A percentile compares a stretch with the other conserved stretches of the same genome.
These are phyloP conservation scores for Dimargaris verticillata DNA, from an alignment of 192 early-diverging fungal species.

Conservation along the genomic window DNA sequence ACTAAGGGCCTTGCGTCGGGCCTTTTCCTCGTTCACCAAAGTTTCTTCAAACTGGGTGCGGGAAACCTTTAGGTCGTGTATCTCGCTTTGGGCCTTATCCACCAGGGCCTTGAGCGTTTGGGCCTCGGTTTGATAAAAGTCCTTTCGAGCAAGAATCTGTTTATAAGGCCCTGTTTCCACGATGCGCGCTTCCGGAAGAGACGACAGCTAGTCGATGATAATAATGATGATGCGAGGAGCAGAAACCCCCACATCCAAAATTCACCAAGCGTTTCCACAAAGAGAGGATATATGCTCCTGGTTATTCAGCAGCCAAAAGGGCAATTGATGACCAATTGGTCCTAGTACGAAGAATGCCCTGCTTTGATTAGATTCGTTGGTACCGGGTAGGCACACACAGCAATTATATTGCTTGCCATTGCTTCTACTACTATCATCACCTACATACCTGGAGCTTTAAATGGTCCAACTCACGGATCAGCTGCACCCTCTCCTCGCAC, in stretches of 20 bases:
- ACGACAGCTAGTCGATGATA: no score
- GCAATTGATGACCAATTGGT: no score
- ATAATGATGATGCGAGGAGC: no score
- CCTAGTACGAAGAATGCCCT: no score
- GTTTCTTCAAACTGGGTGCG: conserved; percentile 2
- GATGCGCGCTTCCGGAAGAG: neutral
- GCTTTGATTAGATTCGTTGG: no score
- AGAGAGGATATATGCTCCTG: no score
- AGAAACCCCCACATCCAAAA: no score
- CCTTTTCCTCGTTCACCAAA: conserved; percentile 1
- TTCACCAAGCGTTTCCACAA: no score
- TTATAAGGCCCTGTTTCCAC: neutral
- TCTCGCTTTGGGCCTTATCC: neutral
- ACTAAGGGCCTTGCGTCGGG: conserved; percentile 1
- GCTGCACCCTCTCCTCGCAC: neutral
- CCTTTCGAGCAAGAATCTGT: neutral
- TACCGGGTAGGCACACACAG: no score
- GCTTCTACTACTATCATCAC: no score
- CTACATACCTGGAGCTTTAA: neutral
- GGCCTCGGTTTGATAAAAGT: conserved; percentile 3
- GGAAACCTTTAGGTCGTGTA: neutral
- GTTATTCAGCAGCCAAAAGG: no score
- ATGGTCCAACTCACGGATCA: neutral
- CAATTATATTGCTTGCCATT: no score
- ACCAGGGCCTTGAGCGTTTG: neutral